Base-by-base conservation (phyloP, 306 rosid genomes). In the Luffa acutangula region DNA sequence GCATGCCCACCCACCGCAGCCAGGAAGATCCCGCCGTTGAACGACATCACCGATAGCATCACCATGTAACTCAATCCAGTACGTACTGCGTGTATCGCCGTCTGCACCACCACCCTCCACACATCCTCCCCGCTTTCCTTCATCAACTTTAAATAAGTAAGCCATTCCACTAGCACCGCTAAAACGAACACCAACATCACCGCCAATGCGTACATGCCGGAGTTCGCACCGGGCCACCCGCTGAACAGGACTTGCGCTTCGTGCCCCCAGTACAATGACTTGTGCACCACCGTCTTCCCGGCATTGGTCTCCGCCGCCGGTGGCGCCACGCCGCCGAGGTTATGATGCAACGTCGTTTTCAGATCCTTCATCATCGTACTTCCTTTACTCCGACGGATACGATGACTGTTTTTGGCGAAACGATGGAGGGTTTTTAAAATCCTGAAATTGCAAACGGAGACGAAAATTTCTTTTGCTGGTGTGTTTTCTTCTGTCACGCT, bases 21-120 rank as follows among this genome's bases (percentile, higher is more conserved):
- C 2, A 92, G 7, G 81, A 92, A 89, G 65, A 92, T 85, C 5
- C 95, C 93, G 0, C 88, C 84, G 37, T 92, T 92, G 85, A 90
- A 90, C 70, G 97, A 90, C 93, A 92, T 90, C 17, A 88, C 91
- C 1, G 96, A 82, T 33, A 90, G 84, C 96, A 89, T 89, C 34
- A 90, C 88, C 89, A 88, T 67, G 74, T 92, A 92, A 41, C 84
- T 77, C n/a, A 89, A 74, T 6, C 78, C 91, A 0, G 85, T 69
- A 75, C 91, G 90, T 18, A 86, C 72, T 8, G 87, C 86, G 64
- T 92, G 84, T 34, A 90, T 21, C 52, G 87, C 84, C 14, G 93
- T 85, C 75, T 77, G 86, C 4, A 85, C 21, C 3, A 85, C 80
- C 0, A 82, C 83, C 49, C 51, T 82, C 21, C 54, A 69, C 42